Evolutionary conservation across 2,329 filamentous ascomycete genomes (phyloP).

Genomic region (Colletotrichum euphorbiae): DNA sequence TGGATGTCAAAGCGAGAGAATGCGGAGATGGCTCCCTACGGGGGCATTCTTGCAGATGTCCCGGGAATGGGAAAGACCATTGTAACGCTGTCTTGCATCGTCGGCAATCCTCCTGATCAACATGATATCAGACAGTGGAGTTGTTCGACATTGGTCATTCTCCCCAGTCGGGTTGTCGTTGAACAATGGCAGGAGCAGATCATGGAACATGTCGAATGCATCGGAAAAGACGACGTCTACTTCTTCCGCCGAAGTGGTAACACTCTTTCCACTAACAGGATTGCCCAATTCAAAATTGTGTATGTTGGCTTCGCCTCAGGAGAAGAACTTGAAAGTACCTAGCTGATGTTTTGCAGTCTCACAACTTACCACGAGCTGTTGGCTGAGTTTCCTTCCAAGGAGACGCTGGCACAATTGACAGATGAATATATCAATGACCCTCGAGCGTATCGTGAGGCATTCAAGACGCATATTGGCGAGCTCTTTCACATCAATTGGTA

Average conservation of each 20-base stretch:
- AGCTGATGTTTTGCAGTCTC: too few species aligned
- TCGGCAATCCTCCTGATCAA: slow-evolving; percentile 52
- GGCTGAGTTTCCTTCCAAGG: background rate
- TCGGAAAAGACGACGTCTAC: background rate
- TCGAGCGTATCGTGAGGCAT: slow-evolving; percentile 33
- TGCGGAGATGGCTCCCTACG: slow-evolving; percentile 52
- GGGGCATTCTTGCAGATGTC: slow-evolving; percentile 70
- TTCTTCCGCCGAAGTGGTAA: too few species aligned
- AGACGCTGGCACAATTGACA: too few species aligned
- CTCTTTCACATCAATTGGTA: slow-evolving; percentile 58
- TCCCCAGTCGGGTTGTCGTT: slow-evolving; percentile 42
- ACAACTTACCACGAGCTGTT: too few species aligned
- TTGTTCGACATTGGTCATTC: slow-evolving; percentile 49
- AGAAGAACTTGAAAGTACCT: too few species aligned
- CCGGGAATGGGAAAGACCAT: slow-evolving; percentile 76
- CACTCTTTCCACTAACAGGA: too few species aligned
- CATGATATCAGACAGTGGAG: slow-evolving; percentile 52
- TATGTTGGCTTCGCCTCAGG: background rate
- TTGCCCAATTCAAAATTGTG: background rate
- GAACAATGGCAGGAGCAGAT: slow-evolving; percentile 12
- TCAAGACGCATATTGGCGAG: slow-evolving; percentile 43
- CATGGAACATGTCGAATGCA: background rate
- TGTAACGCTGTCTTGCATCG: slow-evolving; percentile 53
- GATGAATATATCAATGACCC: too few species aligned
- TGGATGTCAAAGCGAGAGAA: slow-evolving; percentile 66